Percentiles rank a stretch among this genome's conserved stretches.
Conservation (phyloP, 768 basidiomycete genomes). For the Russula virescens region DNA sequence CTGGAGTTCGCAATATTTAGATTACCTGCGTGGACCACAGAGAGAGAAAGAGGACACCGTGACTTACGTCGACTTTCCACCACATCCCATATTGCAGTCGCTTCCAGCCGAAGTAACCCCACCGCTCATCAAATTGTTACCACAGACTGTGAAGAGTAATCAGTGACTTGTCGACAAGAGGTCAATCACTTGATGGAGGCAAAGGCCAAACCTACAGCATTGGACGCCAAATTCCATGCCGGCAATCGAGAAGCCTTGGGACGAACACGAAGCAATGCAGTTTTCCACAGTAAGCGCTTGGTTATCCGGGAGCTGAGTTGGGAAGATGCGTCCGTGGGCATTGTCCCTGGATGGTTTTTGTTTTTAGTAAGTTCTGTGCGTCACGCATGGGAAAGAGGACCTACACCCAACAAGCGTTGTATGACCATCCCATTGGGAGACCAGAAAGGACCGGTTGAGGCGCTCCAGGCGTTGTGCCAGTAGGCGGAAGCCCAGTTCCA, state of each 20-base stretch:
- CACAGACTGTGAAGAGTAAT: slow-evolving; percentile 50
- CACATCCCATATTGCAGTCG: slow-evolving; percentile 70
- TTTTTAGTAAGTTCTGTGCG: neutral
- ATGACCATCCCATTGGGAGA: slow-evolving; percentile 21
- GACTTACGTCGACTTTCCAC: slow-evolving; percentile 61
- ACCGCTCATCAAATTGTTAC: slow-evolving; percentile 55
- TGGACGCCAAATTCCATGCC: slow-evolving; percentile 59
- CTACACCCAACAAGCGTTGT: slow-evolving; percentile 46
- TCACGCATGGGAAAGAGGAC: slow-evolving; percentile 5
- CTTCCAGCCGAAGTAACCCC: slow-evolving; percentile 45
- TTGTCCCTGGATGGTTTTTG: slow-evolving; percentile 40
- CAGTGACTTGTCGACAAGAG: neutral
- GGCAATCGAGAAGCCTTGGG: slow-evolving; percentile 56
- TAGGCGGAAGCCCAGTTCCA: slow-evolving; percentile 42
- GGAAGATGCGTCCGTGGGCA: slow-evolving; percentile 56
- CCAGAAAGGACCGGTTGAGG: neutral
- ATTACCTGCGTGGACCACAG: neutral
- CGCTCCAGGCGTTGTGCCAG: neutral
- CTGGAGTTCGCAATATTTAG: slow-evolving; percentile 31
- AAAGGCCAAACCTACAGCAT: slow-evolving; percentile 38
- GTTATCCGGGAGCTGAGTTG: slow-evolving; percentile 36
- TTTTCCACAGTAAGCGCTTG: slow-evolving; percentile 48
- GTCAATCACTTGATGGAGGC: neutral
- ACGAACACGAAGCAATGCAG: slow-evolving; percentile 56
- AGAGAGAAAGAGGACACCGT: neutral